Conservation (phyloP, 2,329 filamentous ascomycete genomes). For the Exophiala mesophila region DNA sequence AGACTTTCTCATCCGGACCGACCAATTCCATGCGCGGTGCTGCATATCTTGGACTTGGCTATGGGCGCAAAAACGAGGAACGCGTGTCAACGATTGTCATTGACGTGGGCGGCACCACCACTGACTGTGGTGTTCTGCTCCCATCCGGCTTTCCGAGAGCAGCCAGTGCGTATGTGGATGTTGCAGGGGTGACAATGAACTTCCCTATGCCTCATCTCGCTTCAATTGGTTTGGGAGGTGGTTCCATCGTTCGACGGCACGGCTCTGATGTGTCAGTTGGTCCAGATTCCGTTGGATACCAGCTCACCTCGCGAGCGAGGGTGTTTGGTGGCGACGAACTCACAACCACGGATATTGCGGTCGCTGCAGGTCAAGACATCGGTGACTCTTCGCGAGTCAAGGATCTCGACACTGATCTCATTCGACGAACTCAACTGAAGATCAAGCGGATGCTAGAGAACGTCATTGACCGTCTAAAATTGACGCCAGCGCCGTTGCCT, state of each 20-base stretch:
- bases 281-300: conserved; percentile 59
- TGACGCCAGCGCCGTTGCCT: conserved; percentile 45
- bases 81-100: conserved; percentile 48
- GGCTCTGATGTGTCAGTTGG: conserved; percentile 46
- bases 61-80: conserved; percentile 5
- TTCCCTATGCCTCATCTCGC: conserved; percentile 55
- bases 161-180: conserved; percentile 57
- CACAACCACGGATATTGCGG: conserved; percentile 50
- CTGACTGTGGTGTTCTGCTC: conserved; percentile 58
- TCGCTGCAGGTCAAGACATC: conserved; percentile 21
- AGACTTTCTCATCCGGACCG: conserved; percentile 49
- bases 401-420: conserved; percentile 15
- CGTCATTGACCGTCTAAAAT: conserved; percentile 54
- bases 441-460: conserved; percentile 48
- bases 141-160: conserved; percentile 60
- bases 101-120: conserved; percentile 63
- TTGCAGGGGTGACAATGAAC: conserved; percentile 61
- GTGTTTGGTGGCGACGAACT: conserved; percentile 54
- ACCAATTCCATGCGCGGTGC: conserved; percentile 53
- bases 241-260: conserved; percentile 41
- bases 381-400: conserved; percentile 3
- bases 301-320: conserved; percentile 49
- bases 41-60: conserved; percentile 30
- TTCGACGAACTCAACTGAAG: conserved; percentile 30
- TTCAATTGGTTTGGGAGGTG: conserved; percentile 54